Base-by-base conservation (phyloP, 306 rosid species). In the Vigna nakashimae region DNA sequence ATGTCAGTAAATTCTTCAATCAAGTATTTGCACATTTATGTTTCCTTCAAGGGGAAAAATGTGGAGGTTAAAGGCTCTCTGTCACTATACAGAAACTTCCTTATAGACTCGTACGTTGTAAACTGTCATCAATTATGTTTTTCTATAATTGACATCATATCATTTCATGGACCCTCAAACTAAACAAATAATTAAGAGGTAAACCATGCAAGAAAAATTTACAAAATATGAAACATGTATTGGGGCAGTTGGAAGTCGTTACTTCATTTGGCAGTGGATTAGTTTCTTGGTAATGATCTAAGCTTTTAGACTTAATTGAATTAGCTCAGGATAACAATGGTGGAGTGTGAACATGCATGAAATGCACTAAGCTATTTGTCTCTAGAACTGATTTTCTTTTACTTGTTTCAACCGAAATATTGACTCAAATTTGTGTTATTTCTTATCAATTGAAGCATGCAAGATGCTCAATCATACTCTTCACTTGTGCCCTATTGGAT, bases 401-500 rank as follows among this genome's bases (percentile, higher is more conserved):
- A 7, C n/a, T 20, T 51, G 9, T 22, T 36, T 62, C 51, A 10
- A 7, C 24, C 18, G 5, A 64, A 70, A 50, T 14, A 50, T 24
- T 26, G 74, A 51, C 1, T 32, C 26, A 53, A 40, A 53, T 53
- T 74, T 81, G 7, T 51, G 70, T 69, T 34, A 38, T 71, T 51
- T 43, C 71, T 67, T 42, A 14, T 65, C 64, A 26, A 15, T 28
- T 50, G 58, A 59, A 71, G 18, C 34, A 15, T 9, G 52, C 59
- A 15, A 71, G 65, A 43, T 71, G 71, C 60, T 76, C 38, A 71
- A 24, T 57, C 13, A 28, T 56, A 22, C 11, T 32, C 74, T 72
- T 70, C 7, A 10, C 32, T 34, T 20, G 22, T 22, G 24, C 60
- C 79, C 65, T 24, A 16, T 75, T 71, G 20, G 79, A 50, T 3